Evolutionary conservation across 805 yeast species (phyloP).

Genomic region (Monosporozyma servazzii): DNA sequence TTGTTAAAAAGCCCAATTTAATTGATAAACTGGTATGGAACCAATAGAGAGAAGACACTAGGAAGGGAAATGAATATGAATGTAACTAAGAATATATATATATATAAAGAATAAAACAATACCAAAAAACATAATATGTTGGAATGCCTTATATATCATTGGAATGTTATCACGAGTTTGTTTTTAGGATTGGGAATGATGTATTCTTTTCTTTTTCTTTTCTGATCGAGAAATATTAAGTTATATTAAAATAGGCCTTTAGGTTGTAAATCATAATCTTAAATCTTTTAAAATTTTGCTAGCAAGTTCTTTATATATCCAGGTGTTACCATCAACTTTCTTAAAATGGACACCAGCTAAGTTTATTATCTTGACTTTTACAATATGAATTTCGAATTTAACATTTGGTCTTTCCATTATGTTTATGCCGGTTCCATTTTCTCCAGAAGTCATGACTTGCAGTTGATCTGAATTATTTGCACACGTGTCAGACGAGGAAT

Average conservation of each 20-base stretch:
- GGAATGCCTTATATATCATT: not conserved
- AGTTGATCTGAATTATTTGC: not conserved
- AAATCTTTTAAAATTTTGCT: conserved; percentile 70
- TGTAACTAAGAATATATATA: conserved; percentile 1
- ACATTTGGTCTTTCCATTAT: conserved; percentile 42
- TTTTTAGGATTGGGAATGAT: not conserved
- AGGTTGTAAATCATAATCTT: conserved; percentile 24
- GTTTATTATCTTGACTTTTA: conserved; percentile 84
- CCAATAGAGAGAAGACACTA: no score
- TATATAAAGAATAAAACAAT: not conserved
- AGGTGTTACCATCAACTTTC: conserved; percentile 85
- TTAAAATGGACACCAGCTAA: conserved; percentile 92
- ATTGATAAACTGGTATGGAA: no score
- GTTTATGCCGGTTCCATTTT: not conserved
- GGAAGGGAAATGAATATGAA: not conserved
- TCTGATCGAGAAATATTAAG: not conserved
- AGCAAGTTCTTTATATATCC: conserved; percentile 90
- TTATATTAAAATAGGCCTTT: not conserved
- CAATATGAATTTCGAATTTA: conserved; percentile 85
- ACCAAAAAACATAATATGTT: not conserved
- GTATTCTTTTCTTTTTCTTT: not conserved
- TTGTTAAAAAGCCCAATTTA: not conserved
- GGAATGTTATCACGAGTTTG: not conserved
- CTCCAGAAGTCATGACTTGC: not conserved
- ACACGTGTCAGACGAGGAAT: not conserved